Base-by-base conservation (phyloP, 495 filamentous ascomycete genomes). In the Xylaria palmicola region DNA sequence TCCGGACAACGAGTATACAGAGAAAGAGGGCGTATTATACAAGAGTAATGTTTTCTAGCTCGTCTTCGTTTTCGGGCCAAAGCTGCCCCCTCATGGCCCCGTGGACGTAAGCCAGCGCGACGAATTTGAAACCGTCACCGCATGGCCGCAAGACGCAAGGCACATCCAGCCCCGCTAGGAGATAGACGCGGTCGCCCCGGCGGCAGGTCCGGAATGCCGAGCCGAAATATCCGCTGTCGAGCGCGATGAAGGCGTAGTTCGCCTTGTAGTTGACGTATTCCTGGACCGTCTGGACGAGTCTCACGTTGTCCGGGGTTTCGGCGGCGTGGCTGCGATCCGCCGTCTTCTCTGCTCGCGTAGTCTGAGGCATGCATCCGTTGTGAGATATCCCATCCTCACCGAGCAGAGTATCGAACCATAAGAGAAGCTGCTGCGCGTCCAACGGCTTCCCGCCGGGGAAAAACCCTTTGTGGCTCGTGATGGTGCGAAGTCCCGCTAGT, bases 221-320 rank as follows among this genome's bases (percentile, higher is more conserved):
- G 45, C 45, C 24, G 15, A 49, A 49, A 30, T 49, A 49, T 29
- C 45, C 45, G 26, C 26, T 32, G 45, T 49, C 45, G 45, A 49
- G 45, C 1, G 45, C 17, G 45, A 49, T 30, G 13, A 49, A 49
- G 26, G 45, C 45, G 26, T 49, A 49, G 45, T 49, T 49, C 3
- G 45, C 45, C 26, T 49, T 49, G 15, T 49, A 49, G 24, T 49
- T 49, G 12, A 49, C 45, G 8, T 30, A 30, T 6, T 13, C 13
- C 27, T 49, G 45, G 4, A 49, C 45, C 13, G 27, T 49, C 27
- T 32, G 45, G 4, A 30, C 26, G 24, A 49, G 15, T 6, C 13
- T 4, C 24, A 15, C 24, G n/a, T 13, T 32, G 3, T 49, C 26
- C 2, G 19, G 45, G 7, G 12, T 8, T 19, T 19, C 45, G 22